Percentiles rank a stretch among this genome's conserved stretches.
phyloP scores from a whole-genome alignment of 345 rosid genomes.

The Lagerstroemia speciosa region DNA sequence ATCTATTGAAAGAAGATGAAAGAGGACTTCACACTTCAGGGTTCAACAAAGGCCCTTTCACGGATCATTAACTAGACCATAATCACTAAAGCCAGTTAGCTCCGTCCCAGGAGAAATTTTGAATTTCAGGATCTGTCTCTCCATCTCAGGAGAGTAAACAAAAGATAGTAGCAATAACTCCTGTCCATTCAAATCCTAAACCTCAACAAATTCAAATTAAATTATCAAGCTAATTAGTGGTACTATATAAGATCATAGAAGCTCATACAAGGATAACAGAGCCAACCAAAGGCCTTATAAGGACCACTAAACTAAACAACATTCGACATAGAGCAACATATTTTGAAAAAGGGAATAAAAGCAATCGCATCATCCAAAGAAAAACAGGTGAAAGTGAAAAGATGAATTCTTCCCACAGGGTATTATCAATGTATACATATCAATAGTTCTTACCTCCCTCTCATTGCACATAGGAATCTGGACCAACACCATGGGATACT shows the following conservation, averaged over 20 bases:
- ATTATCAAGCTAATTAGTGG: neutral
- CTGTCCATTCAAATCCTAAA: too few species aligned
- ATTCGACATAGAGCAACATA: neutral
- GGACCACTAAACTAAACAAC: neutral
- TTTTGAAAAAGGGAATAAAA: neutral
- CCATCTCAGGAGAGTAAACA: too few species aligned
- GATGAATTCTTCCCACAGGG: neutral
- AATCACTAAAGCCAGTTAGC: neutral
- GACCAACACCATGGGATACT: slow-evolving; percentile 80
- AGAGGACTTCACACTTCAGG: too few species aligned
- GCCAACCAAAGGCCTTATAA: neutral
- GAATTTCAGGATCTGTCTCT: neutral
- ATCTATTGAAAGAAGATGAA: too few species aligned
- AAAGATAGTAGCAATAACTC: too few species aligned
- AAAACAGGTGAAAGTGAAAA: neutral
- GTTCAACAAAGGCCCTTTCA: neutral
- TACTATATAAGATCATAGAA: neutral
- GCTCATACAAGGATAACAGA: neutral
- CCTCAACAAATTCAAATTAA: too few species aligned
- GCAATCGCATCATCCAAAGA: too few species aligned
- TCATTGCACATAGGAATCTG: slow-evolving; percentile 99
- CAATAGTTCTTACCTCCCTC: slow-evolving; percentile 70
- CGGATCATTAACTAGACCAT: neutral
- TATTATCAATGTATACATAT: slow-evolving; percentile 40
- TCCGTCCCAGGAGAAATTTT: neutral